These are phyloP conservation scores for Aspergillus eucalypticola DNA, from an alignment of 2,329 filamentous ascomycete species.

Conservation along the genomic window DNA sequence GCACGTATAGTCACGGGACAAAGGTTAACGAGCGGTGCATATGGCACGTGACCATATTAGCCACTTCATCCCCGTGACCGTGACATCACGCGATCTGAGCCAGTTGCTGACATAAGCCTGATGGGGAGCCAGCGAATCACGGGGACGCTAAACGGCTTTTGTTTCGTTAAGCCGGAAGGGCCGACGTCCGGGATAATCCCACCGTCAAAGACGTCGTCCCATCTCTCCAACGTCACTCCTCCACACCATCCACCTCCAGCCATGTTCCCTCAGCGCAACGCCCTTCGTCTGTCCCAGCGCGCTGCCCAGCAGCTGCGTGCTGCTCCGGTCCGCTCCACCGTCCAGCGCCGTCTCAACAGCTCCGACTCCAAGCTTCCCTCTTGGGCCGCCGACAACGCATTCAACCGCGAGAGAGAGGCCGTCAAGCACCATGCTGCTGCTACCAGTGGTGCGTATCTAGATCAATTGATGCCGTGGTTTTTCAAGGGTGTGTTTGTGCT, in stretches of 20 bases:
- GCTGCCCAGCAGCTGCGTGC: slow-evolving; percentile 60
- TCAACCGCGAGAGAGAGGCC: slow-evolving; percentile 86
- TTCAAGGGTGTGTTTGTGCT: slow-evolving; percentile 16
- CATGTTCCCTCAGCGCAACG: slow-evolving; percentile 67
- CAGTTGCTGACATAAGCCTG: slow-evolving; percentile 20
- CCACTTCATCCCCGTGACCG: slow-evolving; percentile 20
- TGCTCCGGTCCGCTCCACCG: slow-evolving; percentile 55
- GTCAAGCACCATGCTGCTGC: slow-evolving; percentile 86
- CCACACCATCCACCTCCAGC: slow-evolving; percentile 26
- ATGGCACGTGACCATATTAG: background rate
- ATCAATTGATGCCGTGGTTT: slow-evolving; percentile 12
- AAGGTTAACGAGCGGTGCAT: background rate
- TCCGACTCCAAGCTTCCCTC: slow-evolving; percentile 56
- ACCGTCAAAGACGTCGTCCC: slow-evolving; percentile 15
- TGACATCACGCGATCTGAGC: slow-evolving; percentile 29
- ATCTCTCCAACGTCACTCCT: slow-evolving; percentile 16
- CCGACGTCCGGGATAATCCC: slow-evolving; percentile 28
- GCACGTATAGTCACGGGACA: too few relatives aligned
- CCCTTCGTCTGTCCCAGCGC: slow-evolving; percentile 65
- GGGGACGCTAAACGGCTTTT: slow-evolving; percentile 30
- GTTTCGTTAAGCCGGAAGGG: slow-evolving; percentile 24
- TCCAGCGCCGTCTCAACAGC: slow-evolving; percentile 73
- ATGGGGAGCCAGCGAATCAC: slow-evolving; percentile 29
- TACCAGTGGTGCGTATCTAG: slow-evolving; percentile 70
- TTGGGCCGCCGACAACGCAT: slow-evolving; percentile 77